A percentile compares a stretch with the other conserved stretches of the same genome.
These are phyloP conservation scores for Septoria linicola DNA, from an alignment of 2,329 filamentous ascomycete genomes.

Conservation along the genomic window DNA sequence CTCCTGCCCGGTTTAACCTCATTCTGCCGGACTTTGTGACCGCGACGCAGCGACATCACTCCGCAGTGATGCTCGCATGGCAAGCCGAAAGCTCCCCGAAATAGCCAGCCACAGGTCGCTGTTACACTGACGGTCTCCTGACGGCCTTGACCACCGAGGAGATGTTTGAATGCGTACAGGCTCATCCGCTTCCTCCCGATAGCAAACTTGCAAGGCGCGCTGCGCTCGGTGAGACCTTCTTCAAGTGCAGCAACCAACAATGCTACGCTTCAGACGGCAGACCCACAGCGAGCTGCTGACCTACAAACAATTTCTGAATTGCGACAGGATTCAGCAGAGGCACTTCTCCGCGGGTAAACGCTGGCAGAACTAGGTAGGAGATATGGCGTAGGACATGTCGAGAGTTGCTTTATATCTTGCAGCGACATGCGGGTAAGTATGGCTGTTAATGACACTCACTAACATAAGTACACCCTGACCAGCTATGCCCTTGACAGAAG, in stretches of 20 bases:
- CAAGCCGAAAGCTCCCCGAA: neutral
- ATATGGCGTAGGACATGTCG: too few relatives aligned
- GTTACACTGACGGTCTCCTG: neutral
- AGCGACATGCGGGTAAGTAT: too few relatives aligned
- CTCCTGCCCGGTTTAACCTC: too few relatives aligned
- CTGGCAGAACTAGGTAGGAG: too few relatives aligned
- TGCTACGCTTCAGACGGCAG: neutral
- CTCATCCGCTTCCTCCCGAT: conserved; percentile 12
- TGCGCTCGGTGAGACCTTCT: conserved; percentile 16
- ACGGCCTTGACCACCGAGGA: neutral
- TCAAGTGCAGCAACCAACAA: neutral
- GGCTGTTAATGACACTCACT: too few relatives aligned
- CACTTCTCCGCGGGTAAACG: conserved; percentile 6
- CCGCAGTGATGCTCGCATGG: neutral
- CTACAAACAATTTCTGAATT: neutral
- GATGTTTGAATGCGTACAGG: neutral
- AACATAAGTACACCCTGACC: too few relatives aligned
- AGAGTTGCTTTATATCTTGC: too few relatives aligned
- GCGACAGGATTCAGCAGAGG: neutral
- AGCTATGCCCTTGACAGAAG: conserved; percentile 53
- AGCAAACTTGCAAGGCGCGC: conserved; percentile 3
- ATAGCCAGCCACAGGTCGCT: neutral
- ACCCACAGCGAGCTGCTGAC: conserved; percentile 12
- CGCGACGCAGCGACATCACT: neutral
- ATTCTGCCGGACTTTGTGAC: too few relatives aligned